These are phyloP conservation scores for Lepidopterella palustris DNA, from an alignment of 495 filamentous ascomycete species.

Conservation along the genomic window DNA sequence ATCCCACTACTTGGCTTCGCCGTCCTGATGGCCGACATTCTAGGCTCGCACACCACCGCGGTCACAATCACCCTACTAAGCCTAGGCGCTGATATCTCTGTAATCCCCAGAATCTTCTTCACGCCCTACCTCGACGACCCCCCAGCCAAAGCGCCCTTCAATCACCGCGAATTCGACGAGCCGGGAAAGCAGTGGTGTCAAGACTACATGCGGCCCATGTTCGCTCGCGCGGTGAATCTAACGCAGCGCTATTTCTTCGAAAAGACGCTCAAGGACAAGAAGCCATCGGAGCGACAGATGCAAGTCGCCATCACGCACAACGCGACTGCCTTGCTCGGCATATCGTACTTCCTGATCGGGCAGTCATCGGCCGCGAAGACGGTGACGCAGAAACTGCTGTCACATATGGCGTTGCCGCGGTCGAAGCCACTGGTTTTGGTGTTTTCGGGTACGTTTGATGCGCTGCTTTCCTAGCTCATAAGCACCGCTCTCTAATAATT, in stretches of 20 bases:
- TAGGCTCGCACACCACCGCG: background rate
- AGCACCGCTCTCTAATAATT: background rate
- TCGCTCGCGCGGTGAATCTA: conserved; percentile 34
- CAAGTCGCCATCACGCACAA: conserved; percentile 35
- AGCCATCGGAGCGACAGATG: conserved; percentile 31
- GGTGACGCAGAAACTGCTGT: conserved; percentile 34
- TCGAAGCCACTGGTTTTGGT: background rate
- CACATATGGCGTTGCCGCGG: conserved; percentile 25
- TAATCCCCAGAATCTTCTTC: conserved; percentile 4
- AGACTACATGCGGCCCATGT: background rate
- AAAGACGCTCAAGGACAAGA: conserved; percentile 30
- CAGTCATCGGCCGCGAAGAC: conserved; percentile 38
- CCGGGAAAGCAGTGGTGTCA: background rate
- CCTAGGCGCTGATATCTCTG: background rate
- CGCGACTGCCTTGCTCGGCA: conserved; percentile 36
- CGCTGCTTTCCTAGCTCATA: background rate
- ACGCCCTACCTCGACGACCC: background rate
- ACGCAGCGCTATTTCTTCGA: conserved; percentile 44
- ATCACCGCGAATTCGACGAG: background rate
- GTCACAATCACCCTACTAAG: conserved; percentile 5
- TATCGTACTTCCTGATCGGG: conserved; percentile 44
- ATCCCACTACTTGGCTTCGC: conserved; percentile 10
- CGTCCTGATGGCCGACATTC: background rate
- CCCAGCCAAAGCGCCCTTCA: background rate
- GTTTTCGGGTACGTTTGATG: conserved; percentile 11